These are phyloP conservation scores for Naganishia sp. DNA, from an alignment of 1,284 basidiomycete genomes.

Conservation along the genomic window DNA sequence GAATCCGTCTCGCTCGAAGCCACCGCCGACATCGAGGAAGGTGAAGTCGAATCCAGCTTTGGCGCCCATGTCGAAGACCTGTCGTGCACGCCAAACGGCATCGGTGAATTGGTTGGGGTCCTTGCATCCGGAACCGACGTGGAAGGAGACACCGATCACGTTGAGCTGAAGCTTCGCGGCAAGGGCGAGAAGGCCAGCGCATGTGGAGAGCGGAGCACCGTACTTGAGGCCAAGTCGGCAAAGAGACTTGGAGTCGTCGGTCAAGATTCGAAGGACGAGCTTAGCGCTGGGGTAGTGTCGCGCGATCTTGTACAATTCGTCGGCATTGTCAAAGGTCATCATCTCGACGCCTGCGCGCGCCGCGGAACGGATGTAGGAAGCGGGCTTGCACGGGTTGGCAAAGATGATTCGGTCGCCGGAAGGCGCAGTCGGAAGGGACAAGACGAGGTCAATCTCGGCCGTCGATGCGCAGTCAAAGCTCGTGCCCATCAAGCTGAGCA, in stretches of 20 bases:
- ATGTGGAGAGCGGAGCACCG: slow-evolving; percentile 83
- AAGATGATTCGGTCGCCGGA: slow-evolving; percentile 76
- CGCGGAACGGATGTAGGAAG: slow-evolving; percentile 86
- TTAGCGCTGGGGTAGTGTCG: slow-evolving; percentile 78
- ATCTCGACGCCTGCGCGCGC: slow-evolving; percentile 75
- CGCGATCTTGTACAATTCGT: slow-evolving; percentile 95
- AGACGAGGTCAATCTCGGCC: slow-evolving; percentile 83
- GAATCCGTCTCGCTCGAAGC: slow-evolving; percentile 89
- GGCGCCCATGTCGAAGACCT: slow-evolving; percentile 84
- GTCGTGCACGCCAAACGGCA: slow-evolving; percentile 78
- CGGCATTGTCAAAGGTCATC: slow-evolving; percentile 98
- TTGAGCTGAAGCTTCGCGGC: slow-evolving; percentile 79
- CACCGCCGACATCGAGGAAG: slow-evolving; percentile 91
- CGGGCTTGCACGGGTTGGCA: slow-evolving; percentile 98
- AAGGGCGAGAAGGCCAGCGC: slow-evolving; percentile 75
- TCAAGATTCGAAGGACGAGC: slow-evolving; percentile 90
- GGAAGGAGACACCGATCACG: slow-evolving; percentile 95
- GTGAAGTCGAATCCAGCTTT: slow-evolving; percentile 79
- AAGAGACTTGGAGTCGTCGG: slow-evolving; percentile 92
- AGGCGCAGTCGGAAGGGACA: slow-evolving; percentile 65
- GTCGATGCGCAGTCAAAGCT: slow-evolving; percentile 99
- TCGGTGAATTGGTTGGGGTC: slow-evolving; percentile 88
- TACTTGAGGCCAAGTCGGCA: slow-evolving; percentile 96
- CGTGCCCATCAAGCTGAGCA: slow-evolving; percentile 83
- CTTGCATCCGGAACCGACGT: slow-evolving; percentile 96